These are phyloP conservation scores for Abortiporus biennis DNA, from an alignment of 1,284 basidiomycete species.

Conservation along the genomic window DNA sequence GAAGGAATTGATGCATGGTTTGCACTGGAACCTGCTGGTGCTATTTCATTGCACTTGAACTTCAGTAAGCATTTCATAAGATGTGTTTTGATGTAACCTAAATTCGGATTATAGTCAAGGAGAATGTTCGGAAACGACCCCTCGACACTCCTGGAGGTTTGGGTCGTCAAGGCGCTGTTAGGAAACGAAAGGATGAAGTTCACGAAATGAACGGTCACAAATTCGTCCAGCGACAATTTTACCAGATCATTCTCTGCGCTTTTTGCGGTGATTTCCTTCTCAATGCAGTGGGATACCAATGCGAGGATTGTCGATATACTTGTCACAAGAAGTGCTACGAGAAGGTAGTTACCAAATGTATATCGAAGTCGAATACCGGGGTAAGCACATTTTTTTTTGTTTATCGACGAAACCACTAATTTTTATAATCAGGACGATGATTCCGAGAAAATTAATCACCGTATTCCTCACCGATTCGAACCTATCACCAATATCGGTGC, in stretches of 20 bases:
- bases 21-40: slow-evolving; percentile 96
- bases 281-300: slow-evolving; percentile 97
- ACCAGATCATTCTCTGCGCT: slow-evolving; percentile 97
- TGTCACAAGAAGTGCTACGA: slow-evolving; percentile 99
- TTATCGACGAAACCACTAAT: slow-evolving; percentile 4
- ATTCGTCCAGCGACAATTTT: slow-evolving; percentile 97
- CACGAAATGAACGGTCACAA: slow-evolving; percentile 99
- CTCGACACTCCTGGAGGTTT: slow-evolving; percentile 86
- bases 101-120: slow-evolving; percentile 66
- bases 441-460: slow-evolving; percentile 98
- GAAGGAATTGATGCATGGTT: slow-evolving; percentile 98
- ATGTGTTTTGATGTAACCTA: slow-evolving; percentile 10
- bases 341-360: slow-evolving; percentile 99
- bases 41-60: slow-evolving; percentile 80
- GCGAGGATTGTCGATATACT: slow-evolving; percentile 98
- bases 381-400: slow-evolving; percentile 41
- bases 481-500: slow-evolving; percentile 96
- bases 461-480: slow-evolving; percentile 98
- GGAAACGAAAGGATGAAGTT: slow-evolving; percentile 97
- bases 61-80: slow-evolving; percentile 61
- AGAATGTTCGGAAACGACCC: slow-evolving; percentile 92
- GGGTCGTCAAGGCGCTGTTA: slow-evolving; percentile 95
- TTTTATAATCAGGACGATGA: slow-evolving; percentile 70
- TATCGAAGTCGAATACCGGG: slow-evolving; percentile 93
- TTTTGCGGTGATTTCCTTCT: slow-evolving; percentile 97